Conservation (phyloP, 2,329 filamentous ascomycete genomes). For the Xylaria hypoxylon region DNA sequence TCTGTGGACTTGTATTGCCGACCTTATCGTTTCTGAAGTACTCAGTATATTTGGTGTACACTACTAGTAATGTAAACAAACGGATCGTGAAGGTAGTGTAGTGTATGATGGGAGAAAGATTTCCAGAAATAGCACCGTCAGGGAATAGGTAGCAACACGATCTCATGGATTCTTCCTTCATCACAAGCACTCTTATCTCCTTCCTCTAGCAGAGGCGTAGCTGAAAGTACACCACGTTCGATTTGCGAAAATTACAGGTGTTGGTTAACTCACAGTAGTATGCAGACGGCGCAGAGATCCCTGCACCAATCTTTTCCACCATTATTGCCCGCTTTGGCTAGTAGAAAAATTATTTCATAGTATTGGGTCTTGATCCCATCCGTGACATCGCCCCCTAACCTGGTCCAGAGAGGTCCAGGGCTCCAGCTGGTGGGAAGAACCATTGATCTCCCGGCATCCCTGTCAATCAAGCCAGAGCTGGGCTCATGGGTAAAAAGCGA, state of each 20-base stretch:
- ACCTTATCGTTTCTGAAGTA: background rate
- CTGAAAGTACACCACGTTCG: constrained; percentile 4
- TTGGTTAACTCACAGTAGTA: background rate
- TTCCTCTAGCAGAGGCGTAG: constrained; percentile 2
- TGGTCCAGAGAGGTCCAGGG: constrained; percentile 26
- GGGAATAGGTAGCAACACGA: background rate
- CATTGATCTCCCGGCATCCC: constrained; percentile 32
- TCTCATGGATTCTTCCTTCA: background rate
- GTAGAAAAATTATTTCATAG: constrained; percentile 8
- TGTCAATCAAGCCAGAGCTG: constrained; percentile 33
- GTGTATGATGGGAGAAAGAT: background rate
- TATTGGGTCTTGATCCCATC: constrained; percentile 6
- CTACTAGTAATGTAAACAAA: too few relatives aligned
- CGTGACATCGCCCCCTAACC: constrained; percentile 17
- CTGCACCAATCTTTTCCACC: background rate
- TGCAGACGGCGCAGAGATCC: background rate
- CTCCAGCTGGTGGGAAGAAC: constrained; percentile 32
- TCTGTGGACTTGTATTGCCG: constrained; percentile 5
- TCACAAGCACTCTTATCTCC: background rate
- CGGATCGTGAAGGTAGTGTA: background rate
- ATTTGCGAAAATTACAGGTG: background rate
- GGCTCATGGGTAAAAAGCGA: constrained; percentile 20
- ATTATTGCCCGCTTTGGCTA: constrained; percentile 32
- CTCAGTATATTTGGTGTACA: background rate
- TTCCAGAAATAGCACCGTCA: background rate